These are phyloP conservation scores for Gnomoniopsis sp. DNA, from an alignment of 2,329 filamentous ascomycete genomes.

Conservation along the genomic window DNA sequence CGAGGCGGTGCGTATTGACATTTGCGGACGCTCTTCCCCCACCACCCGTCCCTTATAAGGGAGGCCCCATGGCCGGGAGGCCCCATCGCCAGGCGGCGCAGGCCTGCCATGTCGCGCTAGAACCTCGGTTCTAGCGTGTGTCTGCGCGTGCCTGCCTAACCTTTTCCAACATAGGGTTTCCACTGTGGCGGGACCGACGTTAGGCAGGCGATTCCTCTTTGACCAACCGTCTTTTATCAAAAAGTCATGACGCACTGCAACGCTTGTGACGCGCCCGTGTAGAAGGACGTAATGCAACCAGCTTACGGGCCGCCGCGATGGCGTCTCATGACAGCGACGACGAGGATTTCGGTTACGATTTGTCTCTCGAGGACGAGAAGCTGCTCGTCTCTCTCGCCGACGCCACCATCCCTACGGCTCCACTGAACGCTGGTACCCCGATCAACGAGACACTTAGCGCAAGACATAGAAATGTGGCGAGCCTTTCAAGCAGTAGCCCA, in stretches of 20 bases:
- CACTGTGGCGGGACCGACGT: background rate
- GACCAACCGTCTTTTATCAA: background rate
- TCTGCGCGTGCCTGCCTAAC: no score
- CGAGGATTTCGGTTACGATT: constrained; percentile 44
- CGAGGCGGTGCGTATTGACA: no score
- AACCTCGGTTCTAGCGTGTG: no score
- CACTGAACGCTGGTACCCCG: background rate
- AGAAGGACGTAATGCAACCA: constrained; percentile 7
- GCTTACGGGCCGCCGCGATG: constrained; percentile 11
- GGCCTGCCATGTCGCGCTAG: no score
- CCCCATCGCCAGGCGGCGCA: no score
- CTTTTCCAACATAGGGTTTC: no score
- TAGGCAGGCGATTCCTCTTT: background rate
- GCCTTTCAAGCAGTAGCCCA: constrained; percentile 1
- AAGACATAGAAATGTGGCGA: constrained; percentile 7
- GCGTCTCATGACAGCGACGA: constrained; percentile 26
- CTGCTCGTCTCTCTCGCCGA: constrained; percentile 27
- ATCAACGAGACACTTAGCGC: background rate
- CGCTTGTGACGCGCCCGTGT: constrained; percentile 9
- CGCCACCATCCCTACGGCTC: background rate
- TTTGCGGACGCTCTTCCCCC: no score
- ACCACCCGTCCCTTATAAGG: no score
- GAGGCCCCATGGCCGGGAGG: no score
- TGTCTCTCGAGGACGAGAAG: constrained; percentile 44
- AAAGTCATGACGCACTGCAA: constrained; percentile 15